A percentile compares a stretch with the other conserved stretches of the same genome.
Evolutionary conservation across 805 yeast species (phyloP).

Genomic region (Metschnikowia similis): DNA sequence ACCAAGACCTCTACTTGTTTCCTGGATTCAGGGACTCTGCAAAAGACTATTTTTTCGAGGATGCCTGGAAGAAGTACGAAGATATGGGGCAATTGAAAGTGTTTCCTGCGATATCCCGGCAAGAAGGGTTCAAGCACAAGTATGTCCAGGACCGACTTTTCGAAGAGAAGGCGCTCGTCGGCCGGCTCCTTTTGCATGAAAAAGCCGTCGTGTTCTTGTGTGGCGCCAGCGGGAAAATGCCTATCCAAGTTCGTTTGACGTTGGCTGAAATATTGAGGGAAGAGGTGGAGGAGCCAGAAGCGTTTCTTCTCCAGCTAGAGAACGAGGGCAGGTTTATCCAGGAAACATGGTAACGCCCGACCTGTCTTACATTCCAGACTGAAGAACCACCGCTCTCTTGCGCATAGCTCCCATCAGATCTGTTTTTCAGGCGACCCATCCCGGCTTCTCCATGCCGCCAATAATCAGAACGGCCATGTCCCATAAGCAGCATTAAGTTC

Average conservation of each 20-base stretch:
- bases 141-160: constrained; percentile 80
- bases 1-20: constrained; percentile 49
- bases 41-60: constrained; percentile 66
- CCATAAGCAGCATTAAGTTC: too few relatives aligned
- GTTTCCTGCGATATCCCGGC: constrained; percentile 45
- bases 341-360: constrained; percentile 69
- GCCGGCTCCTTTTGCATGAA: constrained; percentile 47
- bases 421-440: too few relatives aligned
- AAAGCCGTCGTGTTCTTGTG: constrained; percentile 73
- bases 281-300: constrained; percentile 40
- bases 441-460: too few relatives aligned
- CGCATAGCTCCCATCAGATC: too few relatives aligned
- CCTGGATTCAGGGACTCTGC: constrained; percentile 67
- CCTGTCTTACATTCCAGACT: too few relatives aligned
- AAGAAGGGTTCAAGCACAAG: constrained; percentile 35
- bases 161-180: constrained; percentile 45
- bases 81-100: constrained; percentile 30
- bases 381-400: too few relatives aligned
- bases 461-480: too few relatives aligned
- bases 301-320: constrained; percentile 58
- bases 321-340: constrained; percentile 65
- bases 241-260: constrained; percentile 80
- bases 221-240: constrained; percentile 95
- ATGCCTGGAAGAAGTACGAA: constrained; percentile 44
- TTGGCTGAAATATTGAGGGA: constrained; percentile 58